Evolutionary conservation across 176 grass and related monocot genomes (phyloP).

Genomic region (Eleusine indica): DNA sequence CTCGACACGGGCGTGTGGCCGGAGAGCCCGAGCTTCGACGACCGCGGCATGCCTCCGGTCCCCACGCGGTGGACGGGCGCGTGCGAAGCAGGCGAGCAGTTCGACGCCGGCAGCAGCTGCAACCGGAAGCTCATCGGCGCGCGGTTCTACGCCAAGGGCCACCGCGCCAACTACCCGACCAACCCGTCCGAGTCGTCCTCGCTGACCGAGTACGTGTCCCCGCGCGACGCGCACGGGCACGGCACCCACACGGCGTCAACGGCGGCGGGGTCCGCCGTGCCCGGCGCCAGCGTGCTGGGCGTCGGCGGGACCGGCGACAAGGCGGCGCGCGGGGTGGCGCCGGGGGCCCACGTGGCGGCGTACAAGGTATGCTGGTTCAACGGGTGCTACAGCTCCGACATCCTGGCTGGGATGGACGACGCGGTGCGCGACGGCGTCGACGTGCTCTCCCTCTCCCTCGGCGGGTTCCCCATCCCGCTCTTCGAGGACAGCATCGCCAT

Average conservation of each 20-base stretch:
- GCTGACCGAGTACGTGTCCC: conserved; percentile 73
- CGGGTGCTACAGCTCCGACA: conserved; percentile 92
- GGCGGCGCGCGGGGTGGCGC: conserved; percentile 69
- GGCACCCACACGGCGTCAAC: conserved; percentile 82
- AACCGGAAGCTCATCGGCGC: conserved; percentile 95
- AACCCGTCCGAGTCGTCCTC: conserved; percentile 41
- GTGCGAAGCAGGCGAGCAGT: conserved; percentile 74
- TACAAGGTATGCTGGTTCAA: conserved; percentile 99
- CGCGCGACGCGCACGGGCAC: conserved; percentile 83
- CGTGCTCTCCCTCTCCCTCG: conserved; percentile 80
- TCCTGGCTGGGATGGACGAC: conserved; percentile 92
- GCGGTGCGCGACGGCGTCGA: conserved; percentile 78
- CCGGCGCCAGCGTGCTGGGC: conserved; percentile 59
- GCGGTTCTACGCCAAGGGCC: conserved; percentile 89
- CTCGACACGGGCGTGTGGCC: conserved; percentile 97
- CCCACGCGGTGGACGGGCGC: conserved; percentile 62
- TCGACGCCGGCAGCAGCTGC: conserved; percentile 58
- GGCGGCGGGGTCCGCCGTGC: conserved; percentile 52
- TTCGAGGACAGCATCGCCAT: conserved; percentile 95
- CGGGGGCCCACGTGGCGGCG: conserved; percentile 62
- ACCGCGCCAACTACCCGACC: conserved; percentile 70
- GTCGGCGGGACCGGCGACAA: conserved; percentile 49
- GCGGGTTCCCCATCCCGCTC: conserved; percentile 83
- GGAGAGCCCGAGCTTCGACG: conserved; percentile 84
- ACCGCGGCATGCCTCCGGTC: conserved; percentile 70